Percentiles rank a stretch among this genome's conserved stretches.
Evolutionary conservation across 208 protist genomes (phyloP).

Genomic region (Novymonas esmeraldas): DNA sequence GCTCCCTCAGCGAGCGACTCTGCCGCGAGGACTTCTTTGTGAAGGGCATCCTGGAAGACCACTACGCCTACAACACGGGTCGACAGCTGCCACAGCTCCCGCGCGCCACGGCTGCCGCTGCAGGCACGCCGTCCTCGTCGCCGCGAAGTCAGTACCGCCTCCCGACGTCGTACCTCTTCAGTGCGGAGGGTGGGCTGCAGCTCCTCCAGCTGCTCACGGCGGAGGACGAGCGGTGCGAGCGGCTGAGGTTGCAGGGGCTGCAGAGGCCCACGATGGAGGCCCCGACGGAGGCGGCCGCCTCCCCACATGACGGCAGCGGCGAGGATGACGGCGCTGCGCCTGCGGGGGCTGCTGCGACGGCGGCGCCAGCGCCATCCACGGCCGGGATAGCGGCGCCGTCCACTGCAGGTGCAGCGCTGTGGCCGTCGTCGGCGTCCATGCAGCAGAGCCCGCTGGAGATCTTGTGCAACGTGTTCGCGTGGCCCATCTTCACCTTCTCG

Average conservation of each 20-base stretch:
- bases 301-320: background rate
- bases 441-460: constrained; percentile 56
- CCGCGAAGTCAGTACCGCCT: constrained; percentile 29
- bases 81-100: background rate
- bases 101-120: background rate
- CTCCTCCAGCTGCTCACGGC: constrained; percentile 49
- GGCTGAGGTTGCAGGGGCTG: constrained; percentile 21
- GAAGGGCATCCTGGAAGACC: constrained; percentile 44
- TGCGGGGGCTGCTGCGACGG: background rate
- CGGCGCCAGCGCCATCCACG: background rate
- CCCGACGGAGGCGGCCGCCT: background rate
- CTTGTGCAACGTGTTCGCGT: constrained; percentile 74
- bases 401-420: constrained; percentile 10
- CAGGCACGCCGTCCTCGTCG: background rate
- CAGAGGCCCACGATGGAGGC: constrained; percentile 26
- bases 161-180: constrained; percentile 70
- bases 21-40: constrained; percentile 42
- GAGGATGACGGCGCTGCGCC: background rate
- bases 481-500: constrained; percentile 76
- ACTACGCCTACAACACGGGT: constrained; percentile 35
- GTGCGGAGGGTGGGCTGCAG: constrained; percentile 54
- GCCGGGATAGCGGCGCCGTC: background rate
- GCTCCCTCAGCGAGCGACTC: constrained; percentile 40
- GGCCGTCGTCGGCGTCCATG: constrained; percentile 19
- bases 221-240: constrained; percentile 21